Evolutionary conservation across 768 basidiomycete genomes (phyloP), one percentile per base, ranked within the genome.

Genomic region (Leccinum broughii): DNA sequence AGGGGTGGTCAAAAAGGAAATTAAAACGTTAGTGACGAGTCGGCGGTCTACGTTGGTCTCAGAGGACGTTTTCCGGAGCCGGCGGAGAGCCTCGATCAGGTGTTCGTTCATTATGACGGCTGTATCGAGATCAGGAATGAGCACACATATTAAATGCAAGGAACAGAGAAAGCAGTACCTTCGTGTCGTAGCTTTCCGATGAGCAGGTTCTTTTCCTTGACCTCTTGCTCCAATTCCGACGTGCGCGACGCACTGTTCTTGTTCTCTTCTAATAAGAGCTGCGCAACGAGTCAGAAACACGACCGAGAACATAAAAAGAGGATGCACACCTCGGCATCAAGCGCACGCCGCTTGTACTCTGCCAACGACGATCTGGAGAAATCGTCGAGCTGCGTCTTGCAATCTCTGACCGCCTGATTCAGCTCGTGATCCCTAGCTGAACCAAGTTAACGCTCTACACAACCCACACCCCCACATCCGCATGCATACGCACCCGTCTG

Each of bases 41-140:
- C 94, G 88, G 54, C 92, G 80, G 73, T 99, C 96, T 28, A 99
- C 96, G 66, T 93, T 98, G 51, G 86, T 92, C 51, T 85, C 85
- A 7, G 91, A 84, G 0, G 92, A 88, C 60, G 87, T 92, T 64
- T 88, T 89, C 51, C 93, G 87, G 54, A 99, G 82, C 24, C 97
- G 88, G 13, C 96, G 92, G n/a, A 99, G 84, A 3, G 97, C 97
- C 75, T 98, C 96, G 68, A 95, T 97, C 11, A 99, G 81, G 68
- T 99, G 97, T 70, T 98, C 97, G 65, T 98, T 98, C 71, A 95
- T 87, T 60, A 98, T 96, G 14, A 99, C 94, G 54, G 90, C 96
- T 96, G 64, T 13, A 13, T 1, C 22, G 22, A 41, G 9, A 35
- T 8, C n/a, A 22, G 17, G 5, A 35, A 60, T 10, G 49, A n/a